These are phyloP conservation scores for Closterium sp. DNA, from an alignment of 139 green algal genomes.

Conservation along the genomic window DNA sequence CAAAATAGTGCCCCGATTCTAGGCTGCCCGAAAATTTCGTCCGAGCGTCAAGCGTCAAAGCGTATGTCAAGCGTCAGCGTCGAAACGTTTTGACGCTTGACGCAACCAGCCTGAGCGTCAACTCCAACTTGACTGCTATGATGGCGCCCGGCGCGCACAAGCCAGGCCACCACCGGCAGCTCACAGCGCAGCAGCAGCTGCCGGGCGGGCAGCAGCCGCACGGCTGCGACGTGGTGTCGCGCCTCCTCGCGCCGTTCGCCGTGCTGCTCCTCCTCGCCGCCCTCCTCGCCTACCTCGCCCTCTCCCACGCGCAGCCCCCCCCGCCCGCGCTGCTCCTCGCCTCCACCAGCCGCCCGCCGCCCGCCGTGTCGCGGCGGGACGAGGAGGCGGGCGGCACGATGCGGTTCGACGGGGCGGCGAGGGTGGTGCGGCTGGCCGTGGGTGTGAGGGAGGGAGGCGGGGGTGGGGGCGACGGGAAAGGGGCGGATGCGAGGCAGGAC, in stretches of 20 bases:
- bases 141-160: neutral
- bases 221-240: neutral
- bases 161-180: neutral
- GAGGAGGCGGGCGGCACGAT: neutral
- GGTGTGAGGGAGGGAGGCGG: too few relatives aligned
- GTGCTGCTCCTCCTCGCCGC: neutral
- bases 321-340: neutral
- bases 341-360: neutral
- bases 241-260: neutral
- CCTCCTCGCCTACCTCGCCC: slow-evolving; percentile 1
- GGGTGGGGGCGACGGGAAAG: neutral
- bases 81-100: too few relatives aligned
- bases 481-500: slow-evolving; percentile 28
- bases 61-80: too few relatives aligned
- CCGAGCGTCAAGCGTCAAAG: too few relatives aligned
- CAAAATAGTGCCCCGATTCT: too few relatives aligned
- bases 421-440: slow-evolving; percentile 4
- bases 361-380: neutral
- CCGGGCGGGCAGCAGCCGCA: neutral
- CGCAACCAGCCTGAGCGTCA: too few relatives aligned
- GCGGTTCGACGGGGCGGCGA: slow-evolving; percentile 13
- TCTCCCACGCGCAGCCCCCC: neutral
- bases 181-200: neutral
- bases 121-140: neutral
- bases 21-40: too few relatives aligned